Evolutionary conservation across 345 rosid genomes (phyloP), one percentile per base, ranked within the genome.

Genomic region (Melaleuca alternifolia): DNA sequence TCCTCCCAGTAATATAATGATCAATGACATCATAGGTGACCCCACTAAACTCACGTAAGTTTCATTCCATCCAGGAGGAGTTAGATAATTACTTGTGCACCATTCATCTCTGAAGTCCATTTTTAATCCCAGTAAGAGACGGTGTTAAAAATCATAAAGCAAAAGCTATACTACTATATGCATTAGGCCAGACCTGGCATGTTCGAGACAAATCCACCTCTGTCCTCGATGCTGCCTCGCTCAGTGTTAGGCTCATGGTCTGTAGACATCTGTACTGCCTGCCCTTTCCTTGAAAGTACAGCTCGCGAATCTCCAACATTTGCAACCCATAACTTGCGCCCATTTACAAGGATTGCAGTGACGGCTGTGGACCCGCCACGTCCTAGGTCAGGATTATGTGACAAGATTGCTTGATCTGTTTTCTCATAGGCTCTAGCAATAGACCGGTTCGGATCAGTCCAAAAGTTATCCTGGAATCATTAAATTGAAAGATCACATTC

Each of bases 361-460:
- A 94, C 96, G 11, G 97, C 96, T 12, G 97, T 94, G n/a, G 97
- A 94, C 11, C 97, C 97, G 37, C 97, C 97, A 44, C 94, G 93
- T 83, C 96, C 96, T 85, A 94, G 84, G 88, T 92, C 96, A 83
- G 94, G 89, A 84, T 86, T 86, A 84, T 92, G 92, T 13, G 97
- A 91, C 33, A 94, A 90, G 87, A 94, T 94, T 21, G 95, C 89
- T 84, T 93, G 91, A 89, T 94, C 97, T 54, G 97, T 94, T 86
- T 86, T 90, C 89, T 93, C 95, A 84, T 94, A 94, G 9, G 97
- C 93, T 90, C 89, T 87, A 30, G 91, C 54, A 71, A 94, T 89
- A 83, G 97, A 91, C 33, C 85, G 76, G 57, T 2, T 54, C 12
- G 94, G 91, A 83, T 93, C 92, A 71, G 84, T 82, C 93, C 93